These are phyloP conservation scores for Tulasnella sp. DNA, from an alignment of 768 basidiomycete species.

Conservation along the genomic window DNA sequence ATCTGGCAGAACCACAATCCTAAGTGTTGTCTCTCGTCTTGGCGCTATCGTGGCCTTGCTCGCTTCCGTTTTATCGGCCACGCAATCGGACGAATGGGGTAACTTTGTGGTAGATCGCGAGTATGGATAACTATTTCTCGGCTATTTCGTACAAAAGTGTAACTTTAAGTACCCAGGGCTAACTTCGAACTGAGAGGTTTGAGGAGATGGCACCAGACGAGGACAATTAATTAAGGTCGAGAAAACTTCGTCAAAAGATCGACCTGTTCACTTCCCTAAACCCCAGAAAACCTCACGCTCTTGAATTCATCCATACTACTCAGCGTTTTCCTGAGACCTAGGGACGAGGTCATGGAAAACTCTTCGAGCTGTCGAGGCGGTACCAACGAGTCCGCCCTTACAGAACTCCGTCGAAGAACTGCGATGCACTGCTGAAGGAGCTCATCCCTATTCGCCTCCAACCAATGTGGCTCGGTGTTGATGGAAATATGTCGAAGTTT, in stretches of 20 bases:
- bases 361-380: not conserved
- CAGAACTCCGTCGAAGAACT: not conserved
- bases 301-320: not conserved
- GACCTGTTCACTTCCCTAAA: not conserved
- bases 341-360: not conserved
- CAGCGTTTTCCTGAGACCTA: not conserved
- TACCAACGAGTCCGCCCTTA: not conserved
- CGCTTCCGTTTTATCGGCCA: too few species aligned
- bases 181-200: too few species aligned
- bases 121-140: too few species aligned
- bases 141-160: too few species aligned
- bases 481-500: not conserved
- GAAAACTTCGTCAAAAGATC: too few species aligned
- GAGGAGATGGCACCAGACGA: not conserved
- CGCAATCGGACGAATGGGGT: too few species aligned
- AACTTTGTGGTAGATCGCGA: too few species aligned
- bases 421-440: not conserved
- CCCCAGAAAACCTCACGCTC: not conserved
- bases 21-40: too few species aligned
- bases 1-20: too few species aligned
- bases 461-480: not conserved
- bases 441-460: not conserved
- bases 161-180: too few species aligned
- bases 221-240: not conserved
- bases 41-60: too few species aligned